Evolutionary conservation across 805 yeast species (phyloP).

Genomic region (Naumovozyma dairenensis): DNA sequence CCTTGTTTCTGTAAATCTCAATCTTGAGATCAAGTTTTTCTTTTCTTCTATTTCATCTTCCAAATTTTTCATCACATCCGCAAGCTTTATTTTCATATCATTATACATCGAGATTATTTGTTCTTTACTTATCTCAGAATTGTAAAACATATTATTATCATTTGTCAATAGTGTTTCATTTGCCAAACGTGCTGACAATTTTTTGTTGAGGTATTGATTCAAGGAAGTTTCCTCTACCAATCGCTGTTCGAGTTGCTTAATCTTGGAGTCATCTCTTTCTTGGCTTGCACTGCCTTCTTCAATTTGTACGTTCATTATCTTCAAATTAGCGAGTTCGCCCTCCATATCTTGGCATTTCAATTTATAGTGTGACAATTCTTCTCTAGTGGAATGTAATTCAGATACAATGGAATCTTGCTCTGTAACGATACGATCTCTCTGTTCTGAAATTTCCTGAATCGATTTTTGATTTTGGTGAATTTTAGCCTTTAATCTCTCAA

Average conservation of each 20-base stretch:
- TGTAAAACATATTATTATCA: neutral
- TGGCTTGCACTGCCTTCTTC: slow-evolving; percentile 31
- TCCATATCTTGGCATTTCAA: slow-evolving; percentile 32
- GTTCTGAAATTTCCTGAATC: slow-evolving; percentile 20
- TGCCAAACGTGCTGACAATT: slow-evolving; percentile 13
- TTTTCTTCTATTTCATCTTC: slow-evolving; percentile 37
- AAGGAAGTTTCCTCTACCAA: slow-evolving; percentile 25
- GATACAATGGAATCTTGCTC: slow-evolving; percentile 22
- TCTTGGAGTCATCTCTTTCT: slow-evolving; percentile 33
- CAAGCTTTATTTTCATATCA: slow-evolving; percentile 39
- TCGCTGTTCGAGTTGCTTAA: slow-evolving; percentile 31
- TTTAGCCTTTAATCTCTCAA: slow-evolving; percentile 23
- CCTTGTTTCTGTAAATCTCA: slow-evolving; percentile 50
- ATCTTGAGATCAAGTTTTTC: slow-evolving; percentile 43
- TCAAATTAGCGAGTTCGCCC: slow-evolving; percentile 27
- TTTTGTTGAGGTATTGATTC: slow-evolving; percentile 23
- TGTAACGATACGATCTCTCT: slow-evolving; percentile 23
- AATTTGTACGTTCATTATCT: slow-evolving; percentile 26
- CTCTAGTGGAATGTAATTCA: slow-evolving; percentile 23
- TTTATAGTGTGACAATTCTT: slow-evolving; percentile 19
- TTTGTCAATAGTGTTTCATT: slow-evolving; percentile 6
- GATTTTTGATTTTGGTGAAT: slow-evolving; percentile 21
- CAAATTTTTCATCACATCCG: slow-evolving; percentile 41
- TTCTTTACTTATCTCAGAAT: slow-evolving; percentile 10
- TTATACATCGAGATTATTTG: slow-evolving; percentile 27